phyloP scores from a whole-genome alignment of 768 basidiomycete genomes.

The Omphalotus guepiniiformis region DNA sequence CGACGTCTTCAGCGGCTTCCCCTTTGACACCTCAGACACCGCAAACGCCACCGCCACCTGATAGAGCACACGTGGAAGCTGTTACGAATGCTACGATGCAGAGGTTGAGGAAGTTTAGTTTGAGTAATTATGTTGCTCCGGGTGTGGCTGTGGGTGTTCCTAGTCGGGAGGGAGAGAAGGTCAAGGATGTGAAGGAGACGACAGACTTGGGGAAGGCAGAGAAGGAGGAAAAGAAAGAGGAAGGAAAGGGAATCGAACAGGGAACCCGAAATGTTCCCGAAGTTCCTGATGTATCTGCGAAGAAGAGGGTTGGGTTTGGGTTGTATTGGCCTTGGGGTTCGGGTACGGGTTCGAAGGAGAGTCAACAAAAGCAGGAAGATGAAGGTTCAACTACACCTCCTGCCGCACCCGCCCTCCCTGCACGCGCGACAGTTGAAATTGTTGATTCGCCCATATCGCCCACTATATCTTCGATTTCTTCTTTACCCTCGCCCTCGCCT shows the following conservation, averaged over 20 bases:
- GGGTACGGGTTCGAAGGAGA: too few species aligned
- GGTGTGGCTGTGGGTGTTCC: background rate
- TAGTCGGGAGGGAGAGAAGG: background rate
- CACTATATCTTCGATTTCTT: too few species aligned
- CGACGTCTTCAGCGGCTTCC: background rate
- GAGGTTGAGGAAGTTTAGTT: constrained; percentile 6
- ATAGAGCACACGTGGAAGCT: constrained; percentile 1
- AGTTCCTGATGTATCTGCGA: background rate
- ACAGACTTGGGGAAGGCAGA: background rate
- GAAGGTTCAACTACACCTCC: too few species aligned
- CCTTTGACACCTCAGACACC: background rate
- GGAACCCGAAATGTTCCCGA: background rate
- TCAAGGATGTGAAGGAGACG: background rate
- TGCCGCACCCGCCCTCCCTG: too few species aligned
- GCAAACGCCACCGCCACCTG: background rate
- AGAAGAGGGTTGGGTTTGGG: background rate
- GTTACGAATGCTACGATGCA: constrained; percentile 3
- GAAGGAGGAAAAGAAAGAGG: background rate
- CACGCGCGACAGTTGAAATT: too few species aligned
- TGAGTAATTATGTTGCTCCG: constrained; percentile 7
- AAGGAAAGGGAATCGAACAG: background rate
- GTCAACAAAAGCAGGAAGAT: too few species aligned
- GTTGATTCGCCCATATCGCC: too few species aligned
- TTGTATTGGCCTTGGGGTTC: background rate
- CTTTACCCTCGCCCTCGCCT: too few species aligned